Base-by-base conservation (phyloP, 768 basidiomycete genomes). In the Amanita subjunquillea region DNA sequence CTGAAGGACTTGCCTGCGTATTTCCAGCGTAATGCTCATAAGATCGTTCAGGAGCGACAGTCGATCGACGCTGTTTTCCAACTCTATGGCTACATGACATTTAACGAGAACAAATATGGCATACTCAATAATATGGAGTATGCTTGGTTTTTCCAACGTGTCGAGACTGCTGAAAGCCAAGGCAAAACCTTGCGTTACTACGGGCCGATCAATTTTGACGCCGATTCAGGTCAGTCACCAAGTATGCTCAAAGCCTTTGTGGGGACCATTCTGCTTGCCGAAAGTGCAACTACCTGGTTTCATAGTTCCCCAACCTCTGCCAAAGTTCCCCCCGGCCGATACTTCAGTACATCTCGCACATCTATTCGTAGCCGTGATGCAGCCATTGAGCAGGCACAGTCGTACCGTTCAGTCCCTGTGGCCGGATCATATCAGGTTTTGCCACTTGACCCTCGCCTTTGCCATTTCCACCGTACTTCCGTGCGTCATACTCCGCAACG, bases 41-140 rank as follows among this genome's bases (percentile, higher is more conserved):
- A 44, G 4, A 44, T 3, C 25, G 20, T 54, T 9, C 4, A 15
- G 23, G 46, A 55, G 42, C 43, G 47, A 43, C 57, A 55, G 47
- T 55, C 51, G 5, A 45, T 58, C 27, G 34, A 56, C 37, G 57
- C 57, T 37, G 37, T 58, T 22, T 34, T 53, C 10, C 55, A 56
- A 54, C 40, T 56, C 46, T 56, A 58, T 32, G 55, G 57, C 36
- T 57, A 57, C 47, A 55, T 57, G 56, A 52, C 50, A 1, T 57
- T 57, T 41, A 55, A 57, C 48, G 37, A 55, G 10, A 56, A 50
- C 48, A 58, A 54, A 29, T 56, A 53, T 51, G 55, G 55, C 25
- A 46, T 56, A 13, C 57, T 58, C 51, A 54, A 29, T 53, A 56
- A 58, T 48, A 48, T 46, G 57, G 30, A 47, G 30, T 40, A 30